These are phyloP conservation scores for Teratosphaeria pseudoeucalypti DNA, from an alignment of 2,329 filamentous ascomycete genomes.

Conservation along the genomic window DNA sequence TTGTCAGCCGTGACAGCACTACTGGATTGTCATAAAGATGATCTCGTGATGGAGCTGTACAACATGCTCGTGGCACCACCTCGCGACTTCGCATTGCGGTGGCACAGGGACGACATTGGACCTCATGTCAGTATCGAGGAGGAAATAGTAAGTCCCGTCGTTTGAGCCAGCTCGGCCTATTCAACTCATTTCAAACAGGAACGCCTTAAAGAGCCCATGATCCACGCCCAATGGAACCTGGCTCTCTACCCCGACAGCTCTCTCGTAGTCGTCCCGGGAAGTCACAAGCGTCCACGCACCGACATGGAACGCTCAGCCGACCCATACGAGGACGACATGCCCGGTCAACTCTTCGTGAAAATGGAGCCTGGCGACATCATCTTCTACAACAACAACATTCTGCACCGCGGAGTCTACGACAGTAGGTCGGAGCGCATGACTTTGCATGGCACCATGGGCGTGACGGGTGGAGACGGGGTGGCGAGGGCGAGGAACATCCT, in stretches of 20 bases:
- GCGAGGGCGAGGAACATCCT: conserved; percentile 60
- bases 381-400: conserved; percentile 85
- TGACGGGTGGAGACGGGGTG: conserved; percentile 40
- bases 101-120: conserved; percentile 78
- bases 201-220: conserved; percentile 39
- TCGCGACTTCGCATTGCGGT: conserved; percentile 60
- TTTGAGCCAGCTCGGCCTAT: no score
- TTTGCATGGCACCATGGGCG: conserved; percentile 62
- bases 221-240: conserved; percentile 81
- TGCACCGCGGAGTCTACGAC: conserved; percentile 62
- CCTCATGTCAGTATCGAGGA: conserved; percentile 55
- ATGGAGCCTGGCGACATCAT: conserved; percentile 67
- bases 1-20: conserved; percentile 55
- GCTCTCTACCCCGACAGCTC: conserved; percentile 66
- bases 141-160: conserved; percentile 40
- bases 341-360: conserved; percentile 54
- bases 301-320: conserved; percentile 56
- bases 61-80: conserved; percentile 73
- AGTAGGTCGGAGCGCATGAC: conserved; percentile 53
- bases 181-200: background rate
- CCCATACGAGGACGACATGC: conserved; percentile 52
- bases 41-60: conserved; percentile 77
- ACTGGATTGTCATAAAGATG: conserved; percentile 42
- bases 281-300: conserved; percentile 62
- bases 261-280: conserved; percentile 67